These are phyloP conservation scores for Lactifluus subvellereus DNA, from an alignment of 768 basidiomycete genomes.

Conservation along the genomic window DNA sequence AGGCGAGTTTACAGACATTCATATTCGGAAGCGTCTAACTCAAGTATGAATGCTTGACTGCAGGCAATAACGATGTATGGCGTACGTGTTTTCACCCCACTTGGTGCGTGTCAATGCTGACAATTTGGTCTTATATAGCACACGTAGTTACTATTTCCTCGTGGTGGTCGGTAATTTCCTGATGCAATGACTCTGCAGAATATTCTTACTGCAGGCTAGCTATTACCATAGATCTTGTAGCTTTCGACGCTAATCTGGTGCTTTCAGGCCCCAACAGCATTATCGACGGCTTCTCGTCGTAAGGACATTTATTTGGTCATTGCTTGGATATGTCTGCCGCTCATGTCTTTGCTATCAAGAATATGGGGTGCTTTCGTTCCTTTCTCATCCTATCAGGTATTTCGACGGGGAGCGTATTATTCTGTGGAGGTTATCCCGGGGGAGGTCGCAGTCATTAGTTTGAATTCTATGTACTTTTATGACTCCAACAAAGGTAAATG, in stretches of 20 bases:
- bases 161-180: neutral
- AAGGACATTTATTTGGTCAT: constrained; percentile 27
- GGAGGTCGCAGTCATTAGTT: constrained; percentile 68
- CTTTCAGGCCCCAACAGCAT: constrained; percentile 58
- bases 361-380: constrained; percentile 85
- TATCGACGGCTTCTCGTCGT: constrained; percentile 66
- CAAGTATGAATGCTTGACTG: constrained; percentile 3
- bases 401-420: constrained; percentile 85
- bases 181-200: constrained; percentile 39
- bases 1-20: constrained; percentile 38
- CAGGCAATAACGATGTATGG: constrained; percentile 91
- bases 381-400: constrained; percentile 69
- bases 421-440: constrained; percentile 74
- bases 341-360: constrained; percentile 31
- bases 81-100: constrained; percentile 43
- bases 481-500: constrained; percentile 75
- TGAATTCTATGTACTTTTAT: constrained; percentile 91
- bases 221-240: neutral
- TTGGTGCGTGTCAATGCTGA: constrained; percentile 11
- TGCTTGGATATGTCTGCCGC: neutral
- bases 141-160: constrained; percentile 42
- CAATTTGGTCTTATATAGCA: constrained; percentile 35
- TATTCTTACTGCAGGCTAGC: constrained; percentile 55
- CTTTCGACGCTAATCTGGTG: constrained; percentile 1
- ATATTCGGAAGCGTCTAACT: neutral